Evolutionary conservation across 2,329 filamentous ascomycete species (phyloP).

Genomic region (Tolypocladium cylindrosporum): DNA sequence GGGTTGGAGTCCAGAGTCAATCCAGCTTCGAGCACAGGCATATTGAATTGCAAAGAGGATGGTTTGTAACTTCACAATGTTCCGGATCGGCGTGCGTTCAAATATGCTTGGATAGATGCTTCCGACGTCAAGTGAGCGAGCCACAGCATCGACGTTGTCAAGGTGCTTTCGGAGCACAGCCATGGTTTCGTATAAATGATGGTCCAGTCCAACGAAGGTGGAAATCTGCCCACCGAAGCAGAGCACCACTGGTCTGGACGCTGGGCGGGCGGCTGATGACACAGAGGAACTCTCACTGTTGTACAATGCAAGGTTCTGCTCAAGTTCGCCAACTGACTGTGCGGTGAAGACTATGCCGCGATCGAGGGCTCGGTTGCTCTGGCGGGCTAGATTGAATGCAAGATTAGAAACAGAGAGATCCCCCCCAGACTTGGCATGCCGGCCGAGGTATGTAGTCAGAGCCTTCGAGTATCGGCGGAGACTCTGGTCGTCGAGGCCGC

Average conservation of each 20-base stretch:
- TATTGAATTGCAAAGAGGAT: slow-evolving; percentile 29
- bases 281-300: not conserved
- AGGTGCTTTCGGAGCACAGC: slow-evolving; percentile 11
- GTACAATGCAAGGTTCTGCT: not conserved
- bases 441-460: not conserved
- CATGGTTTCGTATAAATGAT: slow-evolving; percentile 16
- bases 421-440: not conserved
- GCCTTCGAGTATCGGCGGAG: not conserved
- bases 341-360: not conserved
- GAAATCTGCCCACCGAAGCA: slow-evolving; percentile 20
- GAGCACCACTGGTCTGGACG: slow-evolving; percentile 13
- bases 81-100: slow-evolving; percentile 8
- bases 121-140: slow-evolving; percentile 6
- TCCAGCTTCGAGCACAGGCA: slow-evolving; percentile 22
- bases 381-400: slow-evolving; percentile 17
- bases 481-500: not conserved
- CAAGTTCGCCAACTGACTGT: not conserved
- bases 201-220: slow-evolving; percentile 18
- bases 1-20: slow-evolving; percentile 19
- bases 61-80: slow-evolving; percentile 24
- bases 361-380: not conserved
- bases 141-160: slow-evolving; percentile 1
- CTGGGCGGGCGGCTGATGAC: not conserved
- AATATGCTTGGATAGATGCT: slow-evolving; percentile 24
- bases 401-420: slow-evolving; percentile 10